phyloP scores from a whole-genome alignment of 2,329 filamentous ascomycete genomes.

The Fusarium phyllophilum region DNA sequence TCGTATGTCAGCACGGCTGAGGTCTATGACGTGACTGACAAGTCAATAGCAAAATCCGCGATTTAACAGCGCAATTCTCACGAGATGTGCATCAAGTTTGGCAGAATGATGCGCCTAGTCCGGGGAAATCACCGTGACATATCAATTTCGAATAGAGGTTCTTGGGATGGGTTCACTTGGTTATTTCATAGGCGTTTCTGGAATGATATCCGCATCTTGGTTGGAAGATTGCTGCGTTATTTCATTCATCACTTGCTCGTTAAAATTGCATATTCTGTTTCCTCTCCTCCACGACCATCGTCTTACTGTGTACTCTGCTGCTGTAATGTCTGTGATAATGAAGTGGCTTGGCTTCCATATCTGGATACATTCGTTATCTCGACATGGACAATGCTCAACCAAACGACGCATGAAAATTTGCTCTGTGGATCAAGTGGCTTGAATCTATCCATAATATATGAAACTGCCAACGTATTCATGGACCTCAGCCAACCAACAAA shows the following conservation, averaged over 20 bases:
- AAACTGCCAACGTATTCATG: background rate
- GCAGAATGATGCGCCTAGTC: constrained; percentile 5
- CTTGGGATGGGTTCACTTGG: background rate
- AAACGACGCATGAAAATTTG: background rate
- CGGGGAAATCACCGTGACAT: background rate
- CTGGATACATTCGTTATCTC: background rate
- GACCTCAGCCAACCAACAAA: background rate
- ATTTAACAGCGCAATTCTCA: constrained; percentile 35
- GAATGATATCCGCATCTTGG: constrained; percentile 22
- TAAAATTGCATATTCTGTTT: background rate
- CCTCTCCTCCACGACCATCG: background rate
- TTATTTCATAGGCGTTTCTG: constrained; percentile 9
- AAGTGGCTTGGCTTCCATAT: background rate
- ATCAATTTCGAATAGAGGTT: background rate
- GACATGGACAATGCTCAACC: background rate
- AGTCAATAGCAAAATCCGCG: constrained; percentile 30
- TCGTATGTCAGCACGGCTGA: constrained; percentile 1
- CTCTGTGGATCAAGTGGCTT: constrained; percentile 1
- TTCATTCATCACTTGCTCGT: background rate
- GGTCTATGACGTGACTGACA: background rate
- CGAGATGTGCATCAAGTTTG: constrained; percentile 31
- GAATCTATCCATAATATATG: background rate
- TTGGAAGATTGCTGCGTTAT: background rate
- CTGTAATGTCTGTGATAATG: background rate
- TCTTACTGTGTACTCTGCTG: background rate